Evolutionary conservation across 345 rosid species (phyloP).

Genomic region (Lenwebbia sp.): DNA sequence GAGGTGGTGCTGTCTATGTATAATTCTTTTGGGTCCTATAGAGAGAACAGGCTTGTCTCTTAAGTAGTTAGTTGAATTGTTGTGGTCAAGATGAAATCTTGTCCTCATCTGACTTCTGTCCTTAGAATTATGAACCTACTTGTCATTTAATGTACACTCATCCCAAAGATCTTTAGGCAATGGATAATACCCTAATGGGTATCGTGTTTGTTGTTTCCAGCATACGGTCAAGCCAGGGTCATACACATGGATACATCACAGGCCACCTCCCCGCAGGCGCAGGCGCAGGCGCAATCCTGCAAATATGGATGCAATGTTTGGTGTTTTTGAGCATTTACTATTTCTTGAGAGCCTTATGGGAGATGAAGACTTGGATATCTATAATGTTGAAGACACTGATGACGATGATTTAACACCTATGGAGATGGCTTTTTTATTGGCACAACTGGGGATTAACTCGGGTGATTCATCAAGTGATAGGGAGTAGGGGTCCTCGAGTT

Average conservation of each 20-base stretch:
- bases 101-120: background rate
- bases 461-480: constrained; percentile 44
- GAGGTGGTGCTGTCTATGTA: background rate
- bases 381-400: constrained; percentile 27
- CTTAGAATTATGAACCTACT: background rate
- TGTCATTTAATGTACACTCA: background rate
- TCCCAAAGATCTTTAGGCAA: background rate
- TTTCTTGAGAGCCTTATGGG: constrained; percentile 12
- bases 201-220: constrained; percentile 8
- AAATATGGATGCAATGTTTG: constrained; percentile 34
- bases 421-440: constrained; percentile 40
- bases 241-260: constrained; percentile 60
- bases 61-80: background rate
- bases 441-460: constrained; percentile 29
- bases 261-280: constrained; percentile 54
- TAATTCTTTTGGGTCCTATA: background rate
- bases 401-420: constrained; percentile 32
- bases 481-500: constrained; percentile 18
- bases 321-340: constrained; percentile 30
- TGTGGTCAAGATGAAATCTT: background rate
- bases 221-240: constrained; percentile 63
- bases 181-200: constrained; percentile 1
- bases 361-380: constrained; percentile 29
- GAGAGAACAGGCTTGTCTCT: background rate
- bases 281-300: constrained; percentile 25